Conservation (phyloP, 2,329 filamentous ascomycete genomes). For the Cryphonectria radicalis region DNA sequence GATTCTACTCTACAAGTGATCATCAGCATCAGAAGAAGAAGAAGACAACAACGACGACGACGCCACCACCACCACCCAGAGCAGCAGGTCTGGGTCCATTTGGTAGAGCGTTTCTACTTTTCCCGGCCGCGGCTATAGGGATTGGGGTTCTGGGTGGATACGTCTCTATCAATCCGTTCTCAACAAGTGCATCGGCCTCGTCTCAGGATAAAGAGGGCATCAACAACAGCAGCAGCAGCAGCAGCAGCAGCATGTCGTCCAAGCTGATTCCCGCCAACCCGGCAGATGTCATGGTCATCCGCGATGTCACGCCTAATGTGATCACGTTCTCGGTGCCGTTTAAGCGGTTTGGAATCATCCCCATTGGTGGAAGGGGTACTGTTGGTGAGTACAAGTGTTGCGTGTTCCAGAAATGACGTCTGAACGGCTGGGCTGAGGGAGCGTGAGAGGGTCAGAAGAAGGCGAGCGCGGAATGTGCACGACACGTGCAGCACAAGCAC, state of each 20-base stretch:
- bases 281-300: constrained; percentile 85
- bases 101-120: constrained; percentile 25
- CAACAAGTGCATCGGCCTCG: background rate
- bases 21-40: background rate
- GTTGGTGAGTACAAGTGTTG: constrained; percentile 60
- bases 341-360: constrained; percentile 75
- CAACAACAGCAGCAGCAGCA: background rate
- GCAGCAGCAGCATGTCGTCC: constrained; percentile 54
- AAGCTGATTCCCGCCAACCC: constrained; percentile 73
- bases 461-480: background rate
- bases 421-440: background rate
- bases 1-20: background rate
- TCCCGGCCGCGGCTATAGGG: constrained; percentile 27
- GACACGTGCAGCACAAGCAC: background rate
- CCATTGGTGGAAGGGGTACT: constrained; percentile 86
- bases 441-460: constrained; percentile 13
- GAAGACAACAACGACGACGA: background rate
- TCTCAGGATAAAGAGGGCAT: background rate
- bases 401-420: background rate
- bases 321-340: constrained; percentile 85
- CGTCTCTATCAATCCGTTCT: constrained; percentile 26
- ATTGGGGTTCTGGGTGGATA: constrained; percentile 21
- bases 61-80: background rate
- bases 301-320: constrained; percentile 78
- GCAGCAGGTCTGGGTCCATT: constrained; percentile 18